Base-by-base conservation (phyloP, 2,329 filamentous ascomycete genomes). In the Aspergillus cejpii region DNA sequence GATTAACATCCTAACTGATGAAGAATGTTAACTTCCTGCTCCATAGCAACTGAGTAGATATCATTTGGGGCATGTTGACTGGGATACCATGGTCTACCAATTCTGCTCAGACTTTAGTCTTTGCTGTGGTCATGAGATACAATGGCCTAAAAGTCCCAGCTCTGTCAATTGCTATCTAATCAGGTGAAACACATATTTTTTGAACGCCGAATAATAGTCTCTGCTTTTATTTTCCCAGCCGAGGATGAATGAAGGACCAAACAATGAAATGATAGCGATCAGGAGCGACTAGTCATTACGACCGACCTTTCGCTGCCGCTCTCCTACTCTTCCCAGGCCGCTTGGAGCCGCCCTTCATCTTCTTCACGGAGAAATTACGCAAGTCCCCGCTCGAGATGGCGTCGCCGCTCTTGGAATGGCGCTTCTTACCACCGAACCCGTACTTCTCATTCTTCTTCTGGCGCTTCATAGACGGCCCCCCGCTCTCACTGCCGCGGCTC, bases 381-480 rank as follows among this genome's bases (percentile, higher is more conserved):
- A 94, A 71, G 66, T 98, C 92, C 49, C 80, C 84, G 37, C 83
- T 89, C 53, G 87, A 94, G 50, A 78, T 64, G 39, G 90, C 89
- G 68, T 96, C 90, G 56, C 88, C 88, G 49, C 89, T 95, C 80
- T 98, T 98, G 45, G 77, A 71, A 65, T 89, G 83, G 44, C 85
- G 78, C 78, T 98, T 98, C 81, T 95, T 96, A 58, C 92, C 92
- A 49, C 92, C 92, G 62, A 91, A 95, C 19, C 92, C 92, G 66
- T 84, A 97, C 73, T 95, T 96, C 54, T 86, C 79, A 64, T 98
- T 84, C 75, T 94, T 95, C 81, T 94, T 95, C 65, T 85, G 80
- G 49, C 92, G 84, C 75, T 97, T 97, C 52, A 40, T 59, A 40
- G 70, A 65, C 46, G 69, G 68, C 26, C 69, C 68, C 53, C 66